Conservation (phyloP, 805 yeast species). For the Suhomyces faveliae region DNA sequence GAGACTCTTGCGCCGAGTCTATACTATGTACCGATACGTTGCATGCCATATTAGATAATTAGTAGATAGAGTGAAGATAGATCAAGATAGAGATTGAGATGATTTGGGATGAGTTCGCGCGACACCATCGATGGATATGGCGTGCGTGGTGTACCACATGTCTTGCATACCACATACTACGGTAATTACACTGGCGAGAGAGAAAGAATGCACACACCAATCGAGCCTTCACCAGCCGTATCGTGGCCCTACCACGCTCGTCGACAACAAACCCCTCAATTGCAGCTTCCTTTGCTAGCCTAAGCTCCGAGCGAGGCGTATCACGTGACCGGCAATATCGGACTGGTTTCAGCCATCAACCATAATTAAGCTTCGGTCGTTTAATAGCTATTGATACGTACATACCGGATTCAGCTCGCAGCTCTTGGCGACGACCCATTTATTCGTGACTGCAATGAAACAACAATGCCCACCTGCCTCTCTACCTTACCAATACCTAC, state of each 20-base stretch:
- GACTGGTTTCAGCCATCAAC: background rate
- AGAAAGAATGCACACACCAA: too few relatives aligned
- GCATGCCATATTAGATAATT: background rate
- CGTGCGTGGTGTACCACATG: too few relatives aligned
- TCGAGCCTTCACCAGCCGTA: too few relatives aligned
- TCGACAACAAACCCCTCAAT: too few relatives aligned
- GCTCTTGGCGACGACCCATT: background rate
- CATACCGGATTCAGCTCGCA: too few relatives aligned
- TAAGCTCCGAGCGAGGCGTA: too few relatives aligned
- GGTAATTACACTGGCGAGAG: too few relatives aligned
- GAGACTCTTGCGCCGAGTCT: background rate
- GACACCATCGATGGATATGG: too few relatives aligned
- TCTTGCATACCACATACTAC: too few relatives aligned
- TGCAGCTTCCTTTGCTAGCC: background rate
- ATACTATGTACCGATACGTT: background rate
- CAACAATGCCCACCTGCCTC: background rate
- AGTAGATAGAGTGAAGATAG: background rate
- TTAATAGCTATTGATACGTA: too few relatives aligned
- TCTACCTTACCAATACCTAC: background rate
- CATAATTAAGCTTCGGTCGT: too few relatives aligned
- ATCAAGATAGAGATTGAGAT: background rate
- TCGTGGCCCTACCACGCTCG: too few relatives aligned
- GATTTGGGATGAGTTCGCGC: background rate
- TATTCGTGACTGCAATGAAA: background rate
- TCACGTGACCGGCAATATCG: background rate